These are phyloP conservation scores for Exophiala aquamarina DNA, from an alignment of 2,329 filamentous ascomycete species.

Conservation along the genomic window DNA sequence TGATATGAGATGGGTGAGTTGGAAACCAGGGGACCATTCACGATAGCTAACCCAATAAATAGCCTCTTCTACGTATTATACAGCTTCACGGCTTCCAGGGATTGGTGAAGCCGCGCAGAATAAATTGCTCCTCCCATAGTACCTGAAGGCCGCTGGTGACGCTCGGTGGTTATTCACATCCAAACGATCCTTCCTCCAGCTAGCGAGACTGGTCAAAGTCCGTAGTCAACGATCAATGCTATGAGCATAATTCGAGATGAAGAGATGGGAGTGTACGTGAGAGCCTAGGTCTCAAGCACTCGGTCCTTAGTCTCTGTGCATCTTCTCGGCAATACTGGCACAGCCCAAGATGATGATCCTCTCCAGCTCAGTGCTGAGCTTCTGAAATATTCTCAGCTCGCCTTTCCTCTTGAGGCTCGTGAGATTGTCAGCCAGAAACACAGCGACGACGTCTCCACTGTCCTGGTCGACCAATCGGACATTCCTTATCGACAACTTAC, in stretches of 20 bases:
- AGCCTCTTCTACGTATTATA: constrained; percentile 18
- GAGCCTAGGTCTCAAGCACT: neutral
- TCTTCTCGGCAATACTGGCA: constrained; percentile 4
- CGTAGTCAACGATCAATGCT: no score
- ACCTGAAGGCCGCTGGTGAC: neutral
- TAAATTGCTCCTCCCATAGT: constrained; percentile 12
- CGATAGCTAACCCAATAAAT: constrained; percentile 1
- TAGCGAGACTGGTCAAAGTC: neutral
- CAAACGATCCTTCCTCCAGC: neutral
- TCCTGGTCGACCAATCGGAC: constrained; percentile 4
- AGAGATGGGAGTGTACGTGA: no score
- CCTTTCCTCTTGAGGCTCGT: neutral
- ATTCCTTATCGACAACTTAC: neutral
- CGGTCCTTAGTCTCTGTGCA: constrained; percentile 1
- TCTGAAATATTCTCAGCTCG: constrained; percentile 3
- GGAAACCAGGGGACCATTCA: neutral
- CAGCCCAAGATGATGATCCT: constrained; percentile 3
- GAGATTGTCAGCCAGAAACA: neutral
- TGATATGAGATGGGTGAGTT: constrained; percentile 19
- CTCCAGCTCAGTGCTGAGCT: constrained; percentile 2
- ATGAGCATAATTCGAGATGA: no score
- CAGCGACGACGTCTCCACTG: constrained; percentile 2
- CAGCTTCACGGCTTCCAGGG: constrained; percentile 22
- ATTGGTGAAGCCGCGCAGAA: constrained; percentile 15
- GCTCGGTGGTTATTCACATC: neutral